Percentiles rank a stretch among this genome's conserved stretches.
phyloP scores from a whole-genome alignment of 2,329 filamentous ascomycete genomes.

The Aureobasidium leucospermi region DNA sequence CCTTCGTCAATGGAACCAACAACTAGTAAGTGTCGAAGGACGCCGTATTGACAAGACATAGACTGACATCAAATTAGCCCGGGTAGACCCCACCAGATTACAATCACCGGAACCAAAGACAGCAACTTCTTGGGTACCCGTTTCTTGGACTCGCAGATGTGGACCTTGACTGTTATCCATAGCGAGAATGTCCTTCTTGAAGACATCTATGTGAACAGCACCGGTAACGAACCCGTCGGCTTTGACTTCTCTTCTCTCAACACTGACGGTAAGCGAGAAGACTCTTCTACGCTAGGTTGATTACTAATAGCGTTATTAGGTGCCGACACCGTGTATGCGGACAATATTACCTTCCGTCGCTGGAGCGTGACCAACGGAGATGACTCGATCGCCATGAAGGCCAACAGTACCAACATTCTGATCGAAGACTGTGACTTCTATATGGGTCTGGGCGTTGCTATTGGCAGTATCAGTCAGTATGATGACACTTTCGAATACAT shows the following conservation, averaged over 20 bases:
- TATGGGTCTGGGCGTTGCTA: conserved; percentile 46
- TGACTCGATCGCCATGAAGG: conserved; percentile 48
- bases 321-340: conserved; percentile 48
- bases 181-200: conserved; percentile 41
- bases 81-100: conserved; percentile 46
- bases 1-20: conserved; percentile 35
- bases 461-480: conserved; percentile 53
- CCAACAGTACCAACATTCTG: conserved; percentile 49
- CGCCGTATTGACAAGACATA: not conserved
- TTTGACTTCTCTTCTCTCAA: conserved; percentile 19
- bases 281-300: too few relatives aligned
- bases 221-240: conserved; percentile 20
- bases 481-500: conserved; percentile 42
- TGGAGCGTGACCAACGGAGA: conserved; percentile 48
- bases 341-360: conserved; percentile 44
- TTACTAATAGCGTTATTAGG: conserved; percentile 12
- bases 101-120: conserved; percentile 43
- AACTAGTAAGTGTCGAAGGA: conserved; percentile 32
- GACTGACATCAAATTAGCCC: conserved; percentile 19
- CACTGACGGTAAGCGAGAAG: conserved; percentile 32
- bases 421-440: conserved; percentile 45
- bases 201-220: conserved; percentile 49
- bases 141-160: conserved; percentile 55
- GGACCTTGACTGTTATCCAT: conserved; percentile 46
- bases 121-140: conserved; percentile 41